Conservation (phyloP, 2,329 filamentous ascomycete genomes). For the Cordyceps farinosa region DNA sequence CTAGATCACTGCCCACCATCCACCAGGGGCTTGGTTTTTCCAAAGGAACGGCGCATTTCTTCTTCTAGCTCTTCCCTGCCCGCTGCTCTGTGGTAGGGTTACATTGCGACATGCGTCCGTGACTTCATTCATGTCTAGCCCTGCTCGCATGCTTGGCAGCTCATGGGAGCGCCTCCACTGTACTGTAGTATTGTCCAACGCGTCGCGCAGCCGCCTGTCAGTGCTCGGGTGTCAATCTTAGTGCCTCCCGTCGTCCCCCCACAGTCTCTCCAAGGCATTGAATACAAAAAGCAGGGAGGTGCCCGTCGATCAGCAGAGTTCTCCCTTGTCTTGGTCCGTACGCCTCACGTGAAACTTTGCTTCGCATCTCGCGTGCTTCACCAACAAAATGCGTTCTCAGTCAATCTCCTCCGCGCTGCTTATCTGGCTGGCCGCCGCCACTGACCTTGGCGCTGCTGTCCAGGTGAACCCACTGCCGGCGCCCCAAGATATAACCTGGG, state of each 20-base stretch:
- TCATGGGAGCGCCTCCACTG: background rate
- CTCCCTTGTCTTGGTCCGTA: background rate
- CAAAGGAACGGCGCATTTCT: background rate
- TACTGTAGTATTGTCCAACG: background rate
- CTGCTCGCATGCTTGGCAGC: background rate
- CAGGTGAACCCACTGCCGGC: constrained; percentile 29
- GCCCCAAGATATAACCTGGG: constrained; percentile 27
- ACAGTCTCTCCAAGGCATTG: background rate
- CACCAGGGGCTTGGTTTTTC: background rate
- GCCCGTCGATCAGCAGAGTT: background rate
- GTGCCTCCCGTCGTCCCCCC: background rate
- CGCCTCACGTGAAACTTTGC: background rate
- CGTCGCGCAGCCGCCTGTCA: background rate
- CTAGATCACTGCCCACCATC: background rate
- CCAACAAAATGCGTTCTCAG: constrained; percentile 10
- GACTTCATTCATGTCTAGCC: background rate
- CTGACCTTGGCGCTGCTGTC: constrained; percentile 17
- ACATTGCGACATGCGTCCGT: background rate
- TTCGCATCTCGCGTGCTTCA: background rate
- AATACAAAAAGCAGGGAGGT: constrained; percentile 7
- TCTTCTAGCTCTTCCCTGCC: background rate
- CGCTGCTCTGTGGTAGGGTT: background rate
- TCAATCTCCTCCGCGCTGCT: constrained; percentile 9
- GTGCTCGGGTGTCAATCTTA: constrained; percentile 2
- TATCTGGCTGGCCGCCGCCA: constrained; percentile 6